Evolutionary conservation across 306 rosid species (phyloP).

Genomic region (Rubus parviflorus): DNA sequence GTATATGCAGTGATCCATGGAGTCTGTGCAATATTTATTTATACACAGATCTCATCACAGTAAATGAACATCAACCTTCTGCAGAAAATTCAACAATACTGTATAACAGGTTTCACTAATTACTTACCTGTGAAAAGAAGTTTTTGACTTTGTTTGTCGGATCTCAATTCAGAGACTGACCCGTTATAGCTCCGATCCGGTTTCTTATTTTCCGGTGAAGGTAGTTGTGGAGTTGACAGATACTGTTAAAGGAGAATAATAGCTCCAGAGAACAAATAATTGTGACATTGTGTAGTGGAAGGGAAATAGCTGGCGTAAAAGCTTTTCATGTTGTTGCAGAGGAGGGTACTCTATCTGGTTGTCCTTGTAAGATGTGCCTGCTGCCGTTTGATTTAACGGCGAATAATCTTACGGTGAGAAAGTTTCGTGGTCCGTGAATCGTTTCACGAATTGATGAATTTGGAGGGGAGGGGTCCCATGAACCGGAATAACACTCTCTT

Average conservation of each 20-base stretch:
- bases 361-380: not conserved
- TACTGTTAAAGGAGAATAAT: not conserved
- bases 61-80: not conserved
- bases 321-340: slow-evolving; percentile 20
- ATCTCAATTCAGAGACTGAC: slow-evolving; percentile 24
- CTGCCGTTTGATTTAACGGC: slow-evolving; percentile 28
- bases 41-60: slow-evolving; percentile 7
- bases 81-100: not conserved
- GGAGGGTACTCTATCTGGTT: not conserved
- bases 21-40: not conserved
- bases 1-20: not conserved
- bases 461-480: slow-evolving; percentile 14
- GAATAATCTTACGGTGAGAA: slow-evolving; percentile 11
- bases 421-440: slow-evolving; percentile 26
- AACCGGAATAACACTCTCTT: slow-evolving; percentile 13
- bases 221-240: slow-evolving; percentile 4
- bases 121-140: slow-evolving; percentile 5
- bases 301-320: slow-evolving; percentile 25
- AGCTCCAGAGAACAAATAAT: slow-evolving; percentile 9
- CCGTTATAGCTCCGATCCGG: slow-evolving; percentile 18
- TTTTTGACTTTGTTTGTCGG: slow-evolving; percentile 13
- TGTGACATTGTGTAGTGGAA: slow-evolving; percentile 27
- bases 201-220: slow-evolving; percentile 11
- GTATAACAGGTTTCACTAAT: not conserved
- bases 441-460: slow-evolving; percentile 9